A percentile compares a stretch with the other conserved stretches of the same genome.
phyloP scores from a whole-genome alignment of 345 rosid genomes.

The Aurinia saxatilis region DNA sequence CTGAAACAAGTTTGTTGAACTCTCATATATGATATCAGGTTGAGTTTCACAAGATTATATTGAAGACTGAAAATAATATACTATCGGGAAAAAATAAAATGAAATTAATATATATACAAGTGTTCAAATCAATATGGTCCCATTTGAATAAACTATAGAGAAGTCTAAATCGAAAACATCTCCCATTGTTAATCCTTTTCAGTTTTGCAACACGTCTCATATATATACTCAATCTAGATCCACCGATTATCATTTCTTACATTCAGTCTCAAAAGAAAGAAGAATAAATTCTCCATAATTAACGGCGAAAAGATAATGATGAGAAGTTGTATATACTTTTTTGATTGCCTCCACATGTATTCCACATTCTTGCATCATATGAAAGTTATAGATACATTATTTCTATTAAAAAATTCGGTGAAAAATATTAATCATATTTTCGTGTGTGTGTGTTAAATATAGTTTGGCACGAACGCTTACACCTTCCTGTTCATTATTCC shows the following conservation, averaged over 20 bases:
- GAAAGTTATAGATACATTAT: neutral
- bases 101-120: no score
- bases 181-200: neutral
- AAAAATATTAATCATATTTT: no score
- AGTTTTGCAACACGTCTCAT: constrained; percentile 11
- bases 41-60: no score
- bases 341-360: constrained; percentile 2
- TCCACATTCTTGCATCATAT: constrained; percentile 12
- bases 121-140: neutral
- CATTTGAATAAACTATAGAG: neutral
- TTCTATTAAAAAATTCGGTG: no score
- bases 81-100: no score
- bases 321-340: constrained; percentile 17
- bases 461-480: neutral
- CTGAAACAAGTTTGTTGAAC: no score
- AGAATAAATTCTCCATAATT: constrained; percentile 16
- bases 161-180: neutral
- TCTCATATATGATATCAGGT: no score
- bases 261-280: neutral
- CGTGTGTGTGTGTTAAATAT: no score
- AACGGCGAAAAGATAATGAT: constrained; percentile 22
- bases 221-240: neutral
- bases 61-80: no score
- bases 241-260: constrained; percentile 7
- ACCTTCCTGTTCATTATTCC: neutral